Evolutionary conservation across 768 basidiomycete species (phyloP).

Genomic region (Cyclocybe aegerita): DNA sequence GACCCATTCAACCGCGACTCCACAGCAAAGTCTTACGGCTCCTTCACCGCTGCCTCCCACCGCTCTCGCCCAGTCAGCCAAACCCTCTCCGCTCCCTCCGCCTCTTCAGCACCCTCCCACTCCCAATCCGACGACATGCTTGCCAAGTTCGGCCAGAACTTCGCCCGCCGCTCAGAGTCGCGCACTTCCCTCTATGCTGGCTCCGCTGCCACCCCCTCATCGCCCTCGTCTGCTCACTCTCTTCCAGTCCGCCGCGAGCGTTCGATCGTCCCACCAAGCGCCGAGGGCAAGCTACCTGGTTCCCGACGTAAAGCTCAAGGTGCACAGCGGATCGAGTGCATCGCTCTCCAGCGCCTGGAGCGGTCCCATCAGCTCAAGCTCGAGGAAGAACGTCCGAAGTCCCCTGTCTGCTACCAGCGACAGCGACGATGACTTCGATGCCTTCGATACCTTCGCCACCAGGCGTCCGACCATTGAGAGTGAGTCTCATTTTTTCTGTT

Average conservation of each 20-base stretch:
- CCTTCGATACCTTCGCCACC: slow-evolving; percentile 21
- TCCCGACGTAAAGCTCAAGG: slow-evolving; percentile 41
- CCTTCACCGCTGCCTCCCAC: slow-evolving; percentile 53
- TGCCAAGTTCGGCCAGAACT: slow-evolving; percentile 53
- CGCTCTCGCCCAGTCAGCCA: slow-evolving; percentile 21
- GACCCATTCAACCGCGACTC: slow-evolving; percentile 29
- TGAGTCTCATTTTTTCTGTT: slow-evolving; percentile 29
- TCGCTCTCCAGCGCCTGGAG: slow-evolving; percentile 36
- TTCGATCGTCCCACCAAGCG: slow-evolving; percentile 54
- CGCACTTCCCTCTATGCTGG: slow-evolving; percentile 35
- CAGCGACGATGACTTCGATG: slow-evolving; percentile 28
- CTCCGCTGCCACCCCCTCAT: slow-evolving; percentile 26
- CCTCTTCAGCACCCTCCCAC: slow-evolving; percentile 15
- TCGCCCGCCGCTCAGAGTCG: slow-evolving; percentile 55
- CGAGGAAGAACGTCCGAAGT: slow-evolving; percentile 27
- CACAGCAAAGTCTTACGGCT: slow-evolving; percentile 35
- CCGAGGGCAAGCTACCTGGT: slow-evolving; percentile 65
- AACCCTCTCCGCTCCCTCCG: slow-evolving; percentile 3
- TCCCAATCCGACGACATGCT: slow-evolving; percentile 47
- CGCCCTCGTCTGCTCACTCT: slow-evolving; percentile 34
- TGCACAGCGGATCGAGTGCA: slow-evolving; percentile 33
- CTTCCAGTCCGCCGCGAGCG: slow-evolving; percentile 45
- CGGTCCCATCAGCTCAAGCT: slow-evolving; percentile 20
- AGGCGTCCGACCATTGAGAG: slow-evolving; percentile 50
- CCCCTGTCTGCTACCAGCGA: slow-evolving; percentile 30